phyloP scores from a whole-genome alignment of 257 asterid species.

The Parsonsia alboflavescens region DNA sequence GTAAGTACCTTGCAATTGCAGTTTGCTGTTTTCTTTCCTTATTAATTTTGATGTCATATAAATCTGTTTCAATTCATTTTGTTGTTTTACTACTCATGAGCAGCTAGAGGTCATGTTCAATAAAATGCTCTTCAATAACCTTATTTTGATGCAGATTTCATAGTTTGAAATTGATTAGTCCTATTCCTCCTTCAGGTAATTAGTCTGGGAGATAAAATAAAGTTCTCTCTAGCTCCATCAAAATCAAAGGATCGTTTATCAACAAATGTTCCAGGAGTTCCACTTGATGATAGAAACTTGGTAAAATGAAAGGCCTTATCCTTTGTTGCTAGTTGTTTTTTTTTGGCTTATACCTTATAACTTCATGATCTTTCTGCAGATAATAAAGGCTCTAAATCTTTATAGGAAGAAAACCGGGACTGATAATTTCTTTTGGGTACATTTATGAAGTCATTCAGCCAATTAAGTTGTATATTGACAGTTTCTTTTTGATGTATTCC shows the following conservation, averaged over 20 bases:
- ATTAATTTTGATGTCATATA: neutral
- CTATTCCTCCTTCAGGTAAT: conserved; percentile 56
- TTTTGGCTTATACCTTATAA: neutral
- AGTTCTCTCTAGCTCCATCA: conserved; percentile 81
- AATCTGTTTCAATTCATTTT: neutral
- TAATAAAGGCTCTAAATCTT: conserved; percentile 93
- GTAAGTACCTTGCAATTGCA: conserved; percentile 35
- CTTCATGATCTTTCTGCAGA: conserved; percentile 49
- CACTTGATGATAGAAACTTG: conserved; percentile 77
- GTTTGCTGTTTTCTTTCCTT: neutral
- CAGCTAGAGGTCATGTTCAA: neutral
- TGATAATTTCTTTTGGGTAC: conserved; percentile 80
- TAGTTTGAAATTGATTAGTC: conserved; percentile 11
- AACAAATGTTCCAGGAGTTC: conserved; percentile 77
- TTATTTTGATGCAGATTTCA: neutral
- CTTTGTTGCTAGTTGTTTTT: conserved; percentile 5
- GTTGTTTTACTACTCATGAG: neutral
- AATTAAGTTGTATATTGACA: neutral
- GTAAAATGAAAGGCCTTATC: conserved; percentile 29
- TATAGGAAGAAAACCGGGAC: conserved; percentile 83
- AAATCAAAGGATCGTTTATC: conserved; percentile 72
- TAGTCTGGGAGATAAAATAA: conserved; percentile 83
- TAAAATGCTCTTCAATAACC: neutral
- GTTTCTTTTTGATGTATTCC: conserved; percentile 3
- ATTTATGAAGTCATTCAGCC: neutral